Base-by-base conservation (phyloP, 2,329 filamentous ascomycete species). In the Nannizziopsis arthrosporioides region DNA sequence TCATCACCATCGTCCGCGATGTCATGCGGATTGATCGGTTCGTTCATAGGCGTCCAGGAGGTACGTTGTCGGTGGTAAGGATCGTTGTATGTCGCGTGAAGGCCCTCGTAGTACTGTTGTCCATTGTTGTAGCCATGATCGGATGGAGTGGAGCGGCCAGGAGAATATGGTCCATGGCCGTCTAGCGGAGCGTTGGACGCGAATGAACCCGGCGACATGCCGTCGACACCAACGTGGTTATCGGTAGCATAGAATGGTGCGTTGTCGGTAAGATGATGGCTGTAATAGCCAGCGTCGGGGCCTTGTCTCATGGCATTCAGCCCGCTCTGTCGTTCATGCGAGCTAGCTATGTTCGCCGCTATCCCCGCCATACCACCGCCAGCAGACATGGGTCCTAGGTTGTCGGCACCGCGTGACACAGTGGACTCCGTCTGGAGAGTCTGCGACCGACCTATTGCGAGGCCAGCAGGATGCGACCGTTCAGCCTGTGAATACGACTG, bases 1-100 rank as follows among this genome's bases (percentile, higher is more conserved):
- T 94, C 89, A 59, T 94, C 89, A 22, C 85, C 87, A 60, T 95
- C 89, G 62, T 94, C 89, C 17, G 77, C 77, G 54, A 94, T 89
- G 11, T 82, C 80, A 58, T 84, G 79, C 2, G 88, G 87, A 61
- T 94, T 81, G 51, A 92, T 74, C 44, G 64, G 61, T 44, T 64
- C 75, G 1, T 76, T 76, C 3, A 69, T 63, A 18, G 73, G 66
- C 50, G 74, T 73, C 66, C 73, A 65, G 9, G 59, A 62, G 52
- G 61, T 71, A 40, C 67, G 76, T 58, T 77, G 78, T 55, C 76
- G 74, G 48, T 77, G 75, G 61, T 86, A 87, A 0, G 82, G 82
- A 42, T 82, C 81, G 56, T 84, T 81, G 27, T 71, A 54, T 53
- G 73, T 60, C 15, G 72, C 65, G 31, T 63, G 40, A 19, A 47